Conservation (phyloP, 2,329 filamentous ascomycete species). For the Sporothrix schenckii region DNA sequence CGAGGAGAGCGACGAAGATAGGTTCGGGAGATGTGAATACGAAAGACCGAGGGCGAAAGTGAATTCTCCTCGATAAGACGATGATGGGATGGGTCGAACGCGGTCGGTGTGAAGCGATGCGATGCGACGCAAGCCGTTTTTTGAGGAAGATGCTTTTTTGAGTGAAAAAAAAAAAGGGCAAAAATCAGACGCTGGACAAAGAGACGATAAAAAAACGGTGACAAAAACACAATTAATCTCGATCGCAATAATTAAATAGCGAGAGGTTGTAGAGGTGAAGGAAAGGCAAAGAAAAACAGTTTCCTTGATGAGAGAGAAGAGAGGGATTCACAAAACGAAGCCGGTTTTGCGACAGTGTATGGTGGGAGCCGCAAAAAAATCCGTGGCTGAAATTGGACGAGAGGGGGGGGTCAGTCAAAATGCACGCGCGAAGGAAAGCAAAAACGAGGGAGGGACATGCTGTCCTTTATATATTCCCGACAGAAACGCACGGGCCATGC, state of each 20-base stretch:
- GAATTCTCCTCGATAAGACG: slow-evolving; percentile 29
- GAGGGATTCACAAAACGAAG: slow-evolving; percentile 25
- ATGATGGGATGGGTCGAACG: not conserved
- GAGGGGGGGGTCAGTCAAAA: slow-evolving; percentile 31
- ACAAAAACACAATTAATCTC: slow-evolving; percentile 27
- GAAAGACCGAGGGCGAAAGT: slow-evolving; percentile 28
- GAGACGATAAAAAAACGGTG: not conserved
- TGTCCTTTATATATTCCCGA: slow-evolving; percentile 35
- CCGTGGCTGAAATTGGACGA: slow-evolving; percentile 30
- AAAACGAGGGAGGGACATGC: slow-evolving; percentile 36
- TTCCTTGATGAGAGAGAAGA: slow-evolving; percentile 1
- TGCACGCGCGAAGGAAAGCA: slow-evolving; percentile 28
- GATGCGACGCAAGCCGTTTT: slow-evolving; percentile 7
- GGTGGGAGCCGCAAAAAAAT: slow-evolving; percentile 33
- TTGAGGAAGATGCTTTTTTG: not conserved
- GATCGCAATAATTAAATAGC: slow-evolving; percentile 36
- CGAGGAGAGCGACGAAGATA: slow-evolving; percentile 28
- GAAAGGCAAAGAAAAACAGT: slow-evolving; percentile 24
- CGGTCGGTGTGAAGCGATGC: slow-evolving; percentile 34
- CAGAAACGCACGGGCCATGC: slow-evolving; percentile 35
- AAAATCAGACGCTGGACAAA: slow-evolving; percentile 26
- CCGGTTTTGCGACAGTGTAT: slow-evolving; percentile 30
- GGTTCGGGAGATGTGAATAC: not conserved
- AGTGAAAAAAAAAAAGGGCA: not conserved
- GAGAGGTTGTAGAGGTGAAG: slow-evolving; percentile 30